Evolutionary conservation across 805 yeast species (phyloP).

Genomic region (Debaryomyces castellii): DNA sequence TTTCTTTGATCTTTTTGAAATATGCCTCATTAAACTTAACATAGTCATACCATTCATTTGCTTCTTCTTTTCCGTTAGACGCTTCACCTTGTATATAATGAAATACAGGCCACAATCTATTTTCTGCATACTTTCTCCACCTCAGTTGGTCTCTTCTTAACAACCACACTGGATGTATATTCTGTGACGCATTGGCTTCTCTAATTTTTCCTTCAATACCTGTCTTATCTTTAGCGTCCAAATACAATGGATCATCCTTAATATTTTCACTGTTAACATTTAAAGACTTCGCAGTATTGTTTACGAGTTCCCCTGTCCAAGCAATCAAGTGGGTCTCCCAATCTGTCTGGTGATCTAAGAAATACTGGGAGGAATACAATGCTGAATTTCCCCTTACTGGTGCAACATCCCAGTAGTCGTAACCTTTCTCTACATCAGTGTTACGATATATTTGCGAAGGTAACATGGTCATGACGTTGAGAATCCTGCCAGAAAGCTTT

Average conservation of each 20-base stretch:
- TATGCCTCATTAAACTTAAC: conserved; percentile 89
- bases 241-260: conserved; percentile 61
- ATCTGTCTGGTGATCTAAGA: conserved; percentile 59
- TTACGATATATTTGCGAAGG: conserved; percentile 59
- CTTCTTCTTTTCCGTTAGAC: conserved; percentile 66
- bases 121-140: conserved; percentile 90
- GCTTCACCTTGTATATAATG: conserved; percentile 86
- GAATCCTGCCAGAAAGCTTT: conserved; percentile 61
- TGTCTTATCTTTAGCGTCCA: conserved; percentile 54
- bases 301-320: conserved; percentile 89
- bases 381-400: conserved; percentile 84
- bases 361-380: conserved; percentile 69
- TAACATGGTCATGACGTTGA: conserved; percentile 65
- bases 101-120: conserved; percentile 89
- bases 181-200: conserved; percentile 44
- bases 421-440: conserved; percentile 25
- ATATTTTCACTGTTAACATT: conserved; percentile 27
- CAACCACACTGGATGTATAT: conserved; percentile 87
- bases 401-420: conserved; percentile 55
- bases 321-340: conserved; percentile 91
- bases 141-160: conserved; percentile 72
- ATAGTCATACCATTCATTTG: conserved; percentile 81
- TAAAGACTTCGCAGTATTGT: conserved; percentile 20
- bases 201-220: conserved; percentile 49
- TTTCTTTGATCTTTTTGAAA: conserved; percentile 68